Conservation (phyloP, 345 rosid genomes). For the Cardamine chenopodiifolia region DNA sequence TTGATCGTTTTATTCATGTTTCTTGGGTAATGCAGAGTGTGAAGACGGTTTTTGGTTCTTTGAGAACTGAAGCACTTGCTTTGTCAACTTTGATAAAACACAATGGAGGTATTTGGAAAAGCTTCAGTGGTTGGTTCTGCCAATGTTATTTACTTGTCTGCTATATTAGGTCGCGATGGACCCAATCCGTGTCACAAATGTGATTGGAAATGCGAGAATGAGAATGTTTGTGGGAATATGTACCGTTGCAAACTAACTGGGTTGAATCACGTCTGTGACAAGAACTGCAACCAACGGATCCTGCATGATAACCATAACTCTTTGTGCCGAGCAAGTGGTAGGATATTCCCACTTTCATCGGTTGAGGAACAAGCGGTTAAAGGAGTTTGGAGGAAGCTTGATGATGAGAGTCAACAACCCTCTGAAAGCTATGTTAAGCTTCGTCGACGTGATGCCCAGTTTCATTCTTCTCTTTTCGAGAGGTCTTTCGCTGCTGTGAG, state of each 20-base stretch:
- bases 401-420: conserved; percentile 69
- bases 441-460: conserved; percentile 72
- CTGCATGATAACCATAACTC: conserved; percentile 94
- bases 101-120: conserved; percentile 86
- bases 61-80: neutral
- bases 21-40: conserved; percentile 46
- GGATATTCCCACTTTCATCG: conserved; percentile 71
- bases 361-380: conserved; percentile 89
- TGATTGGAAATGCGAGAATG: conserved; percentile 90
- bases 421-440: conserved; percentile 84
- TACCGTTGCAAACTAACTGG: conserved; percentile 92
- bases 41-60: conserved; percentile 27
- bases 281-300: conserved; percentile 97
- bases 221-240: conserved; percentile 87
- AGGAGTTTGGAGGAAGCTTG: conserved; percentile 97
- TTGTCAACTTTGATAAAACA: conserved; percentile 24
- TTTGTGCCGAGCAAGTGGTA: conserved; percentile 85
- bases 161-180: conserved; percentile 84
- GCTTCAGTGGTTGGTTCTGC: conserved; percentile 64
- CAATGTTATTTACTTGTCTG: conserved; percentile 83
- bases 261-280: conserved; percentile 95
- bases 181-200: conserved; percentile 79
- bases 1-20: conserved; percentile 12
- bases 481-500: conserved; percentile 85
- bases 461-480: conserved; percentile 89